These are phyloP conservation scores for Paecilomyces sp. DNA, from an alignment of 2,329 filamentous ascomycete species.

Conservation along the genomic window DNA sequence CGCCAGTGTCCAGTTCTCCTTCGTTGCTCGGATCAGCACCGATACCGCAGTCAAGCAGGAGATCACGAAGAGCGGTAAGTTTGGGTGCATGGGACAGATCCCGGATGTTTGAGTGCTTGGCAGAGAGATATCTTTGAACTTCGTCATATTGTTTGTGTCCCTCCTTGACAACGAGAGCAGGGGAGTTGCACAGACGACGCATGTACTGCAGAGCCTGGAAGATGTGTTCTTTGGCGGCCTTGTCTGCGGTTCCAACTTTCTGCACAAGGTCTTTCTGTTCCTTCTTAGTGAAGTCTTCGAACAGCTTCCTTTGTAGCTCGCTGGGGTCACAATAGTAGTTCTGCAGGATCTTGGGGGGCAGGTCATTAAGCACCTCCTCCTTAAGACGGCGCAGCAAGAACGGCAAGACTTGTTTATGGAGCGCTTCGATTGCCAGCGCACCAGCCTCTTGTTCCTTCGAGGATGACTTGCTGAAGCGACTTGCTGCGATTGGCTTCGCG, in stretches of 20 bases:
- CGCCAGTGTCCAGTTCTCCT: constrained; percentile 50
- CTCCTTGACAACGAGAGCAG: constrained; percentile 91
- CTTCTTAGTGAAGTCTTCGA: constrained; percentile 92
- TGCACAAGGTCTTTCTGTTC: constrained; percentile 82
- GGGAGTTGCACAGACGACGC: constrained; percentile 98
- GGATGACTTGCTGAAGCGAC: constrained; percentile 91
- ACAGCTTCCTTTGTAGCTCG: constrained; percentile 87
- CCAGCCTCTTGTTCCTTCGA: constrained; percentile 98
- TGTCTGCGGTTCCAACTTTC: constrained; percentile 77
- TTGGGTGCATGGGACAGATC: constrained; percentile 89
- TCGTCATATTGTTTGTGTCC: constrained; percentile 84
- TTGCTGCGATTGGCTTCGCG: constrained; percentile 89
- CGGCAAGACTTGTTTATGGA: constrained; percentile 95
- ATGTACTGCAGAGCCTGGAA: constrained; percentile 99
- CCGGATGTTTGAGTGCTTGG: constrained; percentile 72
- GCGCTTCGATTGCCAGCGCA: constrained; percentile 90
- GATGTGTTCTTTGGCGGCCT: constrained; percentile 94
- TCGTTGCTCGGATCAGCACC: constrained; percentile 59
- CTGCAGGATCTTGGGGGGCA: constrained; percentile 96
- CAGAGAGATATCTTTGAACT: constrained; percentile 71
- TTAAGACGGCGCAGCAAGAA: constrained; percentile 95
- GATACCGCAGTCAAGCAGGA: constrained; percentile 98
- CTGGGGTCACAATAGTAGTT: constrained; percentile 99
- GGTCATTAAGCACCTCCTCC: constrained; percentile 91
- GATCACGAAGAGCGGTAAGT: constrained; percentile 77